Percentiles rank a stretch among this genome's conserved stretches.
Conservation (phyloP, 148 eudicot species). For the Fagopyrum esculentum region DNA sequence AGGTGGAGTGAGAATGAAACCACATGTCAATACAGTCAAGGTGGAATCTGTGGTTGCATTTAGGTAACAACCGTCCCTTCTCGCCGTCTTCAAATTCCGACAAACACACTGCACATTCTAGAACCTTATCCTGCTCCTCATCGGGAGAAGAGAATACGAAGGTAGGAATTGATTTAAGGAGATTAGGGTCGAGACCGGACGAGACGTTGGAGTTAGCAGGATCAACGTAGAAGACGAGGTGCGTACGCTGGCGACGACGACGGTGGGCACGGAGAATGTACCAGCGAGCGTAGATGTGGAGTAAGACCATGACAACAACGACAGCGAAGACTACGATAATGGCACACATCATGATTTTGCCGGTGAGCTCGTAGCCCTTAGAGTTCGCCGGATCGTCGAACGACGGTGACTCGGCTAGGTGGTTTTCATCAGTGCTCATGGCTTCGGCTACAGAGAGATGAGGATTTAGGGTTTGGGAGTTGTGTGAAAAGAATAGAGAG, state of each 20-base stretch:
- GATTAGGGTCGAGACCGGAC: slow-evolving; percentile 46
- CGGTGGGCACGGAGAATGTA: slow-evolving; percentile 53
- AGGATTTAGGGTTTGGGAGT: neutral
- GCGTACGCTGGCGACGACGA: slow-evolving; percentile 41
- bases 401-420: neutral
- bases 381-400: neutral
- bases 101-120: slow-evolving; percentile 87
- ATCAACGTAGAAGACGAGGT: slow-evolving; percentile 56
- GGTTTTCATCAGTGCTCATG: neutral
- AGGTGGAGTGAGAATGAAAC: slow-evolving; percentile 77
- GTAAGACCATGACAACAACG: slow-evolving; percentile 50
- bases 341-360: slow-evolving; percentile 76
- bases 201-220: slow-evolving; percentile 18
- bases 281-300: slow-evolving; percentile 84
- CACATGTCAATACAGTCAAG: slow-evolving; percentile 82
- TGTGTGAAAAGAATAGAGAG: neutral
- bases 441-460: neutral
- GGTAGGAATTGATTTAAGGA: slow-evolving; percentile 56
- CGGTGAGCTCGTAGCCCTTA: slow-evolving; percentile 50
- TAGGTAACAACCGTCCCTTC: slow-evolving; percentile 52
- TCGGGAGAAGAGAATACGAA: slow-evolving; percentile 17
- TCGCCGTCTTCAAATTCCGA: slow-evolving; percentile 74
- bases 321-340: slow-evolving; percentile 58
- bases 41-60: slow-evolving; percentile 68
- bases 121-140: slow-evolving; percentile 3